phyloP scores from a whole-genome alignment of 176 grass and related monocot species.

The Zizania latifolia region DNA sequence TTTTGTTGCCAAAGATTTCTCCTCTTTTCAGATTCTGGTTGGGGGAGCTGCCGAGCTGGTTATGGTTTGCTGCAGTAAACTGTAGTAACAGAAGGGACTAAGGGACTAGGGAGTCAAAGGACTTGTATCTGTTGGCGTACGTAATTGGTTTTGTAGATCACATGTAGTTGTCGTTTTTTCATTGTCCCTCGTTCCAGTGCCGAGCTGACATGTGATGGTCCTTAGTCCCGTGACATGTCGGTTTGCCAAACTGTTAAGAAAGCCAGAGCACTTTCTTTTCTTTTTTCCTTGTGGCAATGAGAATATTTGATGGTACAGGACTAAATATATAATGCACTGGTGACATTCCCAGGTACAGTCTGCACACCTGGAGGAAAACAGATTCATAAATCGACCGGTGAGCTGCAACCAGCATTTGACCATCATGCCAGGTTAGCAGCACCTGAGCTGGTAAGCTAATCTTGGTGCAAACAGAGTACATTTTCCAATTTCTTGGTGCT shows the following conservation, averaged over 20 bases:
- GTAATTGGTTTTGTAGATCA: conserved; percentile 15
- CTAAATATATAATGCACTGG: neutral
- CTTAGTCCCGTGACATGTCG: neutral
- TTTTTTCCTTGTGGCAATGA: neutral
- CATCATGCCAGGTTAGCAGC: too few relatives aligned
- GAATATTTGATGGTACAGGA: neutral
- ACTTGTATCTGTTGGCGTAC: neutral
- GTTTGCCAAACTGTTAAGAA: neutral
- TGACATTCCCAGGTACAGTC: neutral
- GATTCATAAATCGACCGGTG: neutral
- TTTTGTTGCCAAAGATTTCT: neutral
- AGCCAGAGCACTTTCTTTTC: neutral
- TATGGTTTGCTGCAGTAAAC: neutral
- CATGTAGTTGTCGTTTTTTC: conserved; percentile 19
- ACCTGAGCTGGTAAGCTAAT: neutral
- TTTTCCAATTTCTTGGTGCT: neutral
- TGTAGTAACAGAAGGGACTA: neutral
- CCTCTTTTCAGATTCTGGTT: neutral
- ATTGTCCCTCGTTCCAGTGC: neutral
- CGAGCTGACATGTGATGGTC: neutral
- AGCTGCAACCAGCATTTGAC: neutral
- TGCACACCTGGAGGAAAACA: neutral
- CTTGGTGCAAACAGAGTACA: neutral
- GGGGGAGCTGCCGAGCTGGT: neutral
- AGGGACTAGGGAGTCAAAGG: too few relatives aligned